phyloP scores from a whole-genome alignment of 345 rosid species.

The Erysimum cheiranthoides region DNA sequence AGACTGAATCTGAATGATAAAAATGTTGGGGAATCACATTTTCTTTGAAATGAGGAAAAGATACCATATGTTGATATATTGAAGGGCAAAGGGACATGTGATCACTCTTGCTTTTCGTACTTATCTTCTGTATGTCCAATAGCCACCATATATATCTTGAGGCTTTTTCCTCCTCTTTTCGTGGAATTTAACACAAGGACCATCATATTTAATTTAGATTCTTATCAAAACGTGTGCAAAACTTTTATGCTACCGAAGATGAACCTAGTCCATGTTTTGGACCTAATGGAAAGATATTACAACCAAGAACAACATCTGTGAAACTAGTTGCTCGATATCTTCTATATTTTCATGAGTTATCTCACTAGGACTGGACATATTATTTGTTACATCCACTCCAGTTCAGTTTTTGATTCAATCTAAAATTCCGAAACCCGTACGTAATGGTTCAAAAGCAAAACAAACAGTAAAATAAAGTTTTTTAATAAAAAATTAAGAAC shows the following conservation, averaged over 20 bases:
- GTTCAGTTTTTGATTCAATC: not conserved
- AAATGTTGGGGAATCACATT: not conserved
- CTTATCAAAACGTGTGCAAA: conserved; percentile 24
- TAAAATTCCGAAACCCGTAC: not conserved
- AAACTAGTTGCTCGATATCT: not conserved
- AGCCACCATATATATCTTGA: conserved; percentile 27
- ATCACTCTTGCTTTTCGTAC: conserved; percentile 31
- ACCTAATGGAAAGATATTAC: not conserved
- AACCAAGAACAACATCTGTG: conserved; percentile 1
- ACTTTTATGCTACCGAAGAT: not conserved
- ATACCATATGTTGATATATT: not conserved
- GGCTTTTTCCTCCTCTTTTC: not conserved
- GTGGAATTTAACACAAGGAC: conserved; percentile 14
- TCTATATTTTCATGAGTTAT: not conserved
- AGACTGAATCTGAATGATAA: not conserved
- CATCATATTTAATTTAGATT: conserved; percentile 4
- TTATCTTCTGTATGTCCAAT: conserved; percentile 22
- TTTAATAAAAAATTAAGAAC: too few relatives aligned
- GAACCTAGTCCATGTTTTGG: conserved; percentile 31
- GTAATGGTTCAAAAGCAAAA: too few relatives aligned
- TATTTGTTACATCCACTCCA: not conserved
- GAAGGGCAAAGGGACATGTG: conserved; percentile 32
- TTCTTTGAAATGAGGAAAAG: not conserved
- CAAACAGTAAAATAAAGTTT: too few relatives aligned
- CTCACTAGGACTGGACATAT: not conserved